A percentile compares a stretch with the other conserved stretches of the same genome.
These are phyloP conservation scores for Pezicula carpinea DNA, from an alignment of 2,329 filamentous ascomycete genomes.

Conservation along the genomic window DNA sequence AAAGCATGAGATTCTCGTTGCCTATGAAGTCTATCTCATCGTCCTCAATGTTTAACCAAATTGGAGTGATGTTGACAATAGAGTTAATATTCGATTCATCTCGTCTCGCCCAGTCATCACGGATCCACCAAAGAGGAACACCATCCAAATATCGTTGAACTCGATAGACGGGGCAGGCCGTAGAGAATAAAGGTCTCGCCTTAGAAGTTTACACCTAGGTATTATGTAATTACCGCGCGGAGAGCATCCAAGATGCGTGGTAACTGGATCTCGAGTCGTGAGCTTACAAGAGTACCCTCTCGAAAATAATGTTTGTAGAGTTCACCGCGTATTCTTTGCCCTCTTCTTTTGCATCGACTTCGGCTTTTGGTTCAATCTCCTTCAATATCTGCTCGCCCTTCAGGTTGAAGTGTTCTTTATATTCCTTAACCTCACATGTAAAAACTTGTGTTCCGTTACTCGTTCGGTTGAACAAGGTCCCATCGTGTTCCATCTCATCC, in stretches of 20 bases:
- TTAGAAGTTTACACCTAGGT: slow-evolving; percentile 8
- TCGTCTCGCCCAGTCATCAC: slow-evolving; percentile 1
- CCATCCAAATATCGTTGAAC: slow-evolving; percentile 9
- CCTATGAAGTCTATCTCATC: slow-evolving; percentile 3
- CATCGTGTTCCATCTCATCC: neutral
- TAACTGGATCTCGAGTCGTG: slow-evolving; percentile 7
- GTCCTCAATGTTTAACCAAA: slow-evolving; percentile 3
- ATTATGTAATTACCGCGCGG: slow-evolving; percentile 5
- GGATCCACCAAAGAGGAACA: slow-evolving; percentile 6
- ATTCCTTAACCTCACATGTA: slow-evolving; percentile 5
- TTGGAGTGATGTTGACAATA: neutral
- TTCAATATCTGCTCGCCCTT: slow-evolving; percentile 2
- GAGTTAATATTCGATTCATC: neutral
- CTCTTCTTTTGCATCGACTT: slow-evolving; percentile 1
- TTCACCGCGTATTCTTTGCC: slow-evolving; percentile 2
- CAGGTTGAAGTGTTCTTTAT: neutral
- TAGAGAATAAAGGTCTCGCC: slow-evolving; percentile 3
- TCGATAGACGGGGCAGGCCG: slow-evolving; percentile 5
- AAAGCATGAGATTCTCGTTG: slow-evolving; percentile 10
- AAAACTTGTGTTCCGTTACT: neutral
- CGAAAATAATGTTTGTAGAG: neutral
- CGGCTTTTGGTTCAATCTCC: slow-evolving; percentile 1
- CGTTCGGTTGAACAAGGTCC: neutral
- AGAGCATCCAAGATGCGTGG: slow-evolving; percentile 8
- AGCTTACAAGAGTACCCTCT: neutral